Evolutionary conservation across 1,284 basidiomycete species (phyloP).

Genomic region (Anthracocystis setariae): DNA sequence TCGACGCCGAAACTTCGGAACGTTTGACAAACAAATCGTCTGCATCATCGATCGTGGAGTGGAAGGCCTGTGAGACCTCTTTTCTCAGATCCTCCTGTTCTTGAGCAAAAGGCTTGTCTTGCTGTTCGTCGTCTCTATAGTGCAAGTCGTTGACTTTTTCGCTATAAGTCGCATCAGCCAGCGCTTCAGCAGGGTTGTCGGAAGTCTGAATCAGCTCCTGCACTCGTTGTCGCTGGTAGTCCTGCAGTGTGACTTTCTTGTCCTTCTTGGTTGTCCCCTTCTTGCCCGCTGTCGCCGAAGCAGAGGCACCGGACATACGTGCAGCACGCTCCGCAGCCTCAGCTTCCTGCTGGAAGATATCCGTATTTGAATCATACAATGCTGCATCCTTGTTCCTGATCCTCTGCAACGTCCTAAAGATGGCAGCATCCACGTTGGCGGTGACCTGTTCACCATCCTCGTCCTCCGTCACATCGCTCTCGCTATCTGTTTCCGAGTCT

Average conservation of each 20-base stretch:
- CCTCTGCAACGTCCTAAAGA: conserved; percentile 86
- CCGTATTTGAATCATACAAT: conserved; percentile 76
- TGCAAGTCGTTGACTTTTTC: conserved; percentile 20
- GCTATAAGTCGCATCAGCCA: conserved; percentile 61
- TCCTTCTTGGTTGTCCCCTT: conserved; percentile 32
- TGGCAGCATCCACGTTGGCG: conserved; percentile 91
- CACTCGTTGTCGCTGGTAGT: conserved; percentile 64
- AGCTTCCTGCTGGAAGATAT: conserved; percentile 59
- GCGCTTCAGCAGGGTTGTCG: conserved; percentile 59
- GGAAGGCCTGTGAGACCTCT: conserved; percentile 86
- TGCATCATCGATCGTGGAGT: conserved; percentile 70
- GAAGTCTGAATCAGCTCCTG: conserved; percentile 61
- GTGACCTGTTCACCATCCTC: conserved; percentile 96
- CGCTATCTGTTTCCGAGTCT: conserved; percentile 39
- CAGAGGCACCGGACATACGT: conserved; percentile 10
- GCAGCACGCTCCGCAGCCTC: conserved; percentile 33
- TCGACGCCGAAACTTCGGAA: conserved; percentile 79
- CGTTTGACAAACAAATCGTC: conserved; percentile 74
- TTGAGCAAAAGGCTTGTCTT: conserved; percentile 76
- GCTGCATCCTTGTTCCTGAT: conserved; percentile 85
- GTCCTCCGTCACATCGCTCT: conserved; percentile 82
- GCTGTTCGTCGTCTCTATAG: conserved; percentile 73
- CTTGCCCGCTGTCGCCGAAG: conserved; percentile 9
- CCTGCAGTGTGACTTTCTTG: conserved; percentile 63
- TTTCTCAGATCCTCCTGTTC: conserved; percentile 80